A percentile compares a stretch with the other conserved stretches of the same genome.
phyloP scores from a whole-genome alignment of 1,284 basidiomycete genomes.

The Ganoderma lingzhi region DNA sequence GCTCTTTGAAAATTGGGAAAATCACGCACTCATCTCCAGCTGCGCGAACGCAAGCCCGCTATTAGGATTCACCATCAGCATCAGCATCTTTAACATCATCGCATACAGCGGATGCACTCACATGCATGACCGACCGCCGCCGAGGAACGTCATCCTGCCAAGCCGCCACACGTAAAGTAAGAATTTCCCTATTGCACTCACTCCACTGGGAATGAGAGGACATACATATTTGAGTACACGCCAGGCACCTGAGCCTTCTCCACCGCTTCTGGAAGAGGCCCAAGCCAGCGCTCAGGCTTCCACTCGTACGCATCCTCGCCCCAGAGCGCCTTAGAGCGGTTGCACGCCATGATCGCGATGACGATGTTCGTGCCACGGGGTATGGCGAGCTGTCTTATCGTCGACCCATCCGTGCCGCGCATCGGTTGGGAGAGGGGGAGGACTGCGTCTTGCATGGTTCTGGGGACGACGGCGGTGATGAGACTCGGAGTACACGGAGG shows the following conservation, averaged over 20 bases:
- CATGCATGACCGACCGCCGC: conserved; percentile 45
- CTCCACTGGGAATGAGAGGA: not conserved
- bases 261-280: conserved; percentile 29
- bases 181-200: not conserved
- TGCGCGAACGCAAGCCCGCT: conserved; percentile 45
- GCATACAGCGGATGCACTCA: conserved; percentile 24
- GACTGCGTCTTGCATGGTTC: conserved; percentile 31
- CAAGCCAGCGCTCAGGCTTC: conserved; percentile 47
- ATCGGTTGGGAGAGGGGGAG: conserved; percentile 38
- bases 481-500: not conserved
- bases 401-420: conserved; percentile 39
- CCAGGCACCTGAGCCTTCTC: conserved; percentile 33
- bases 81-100: not conserved
- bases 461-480: not conserved
- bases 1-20: too few species aligned
- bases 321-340: conserved; percentile 58
- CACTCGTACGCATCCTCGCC: conserved; percentile 62
- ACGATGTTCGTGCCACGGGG: conserved; percentile 55
- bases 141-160: conserved; percentile 44
- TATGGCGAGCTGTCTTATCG: conserved; percentile 47
- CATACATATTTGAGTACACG: conserved; percentile 37
- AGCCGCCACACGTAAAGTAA: not conserved
- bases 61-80: not conserved
- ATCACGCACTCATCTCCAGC: conserved; percentile 45
- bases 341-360: conserved; percentile 57